Evolutionary conservation across 164 flowering plant species (phyloP).

Genomic region (Piper betle): DNA sequence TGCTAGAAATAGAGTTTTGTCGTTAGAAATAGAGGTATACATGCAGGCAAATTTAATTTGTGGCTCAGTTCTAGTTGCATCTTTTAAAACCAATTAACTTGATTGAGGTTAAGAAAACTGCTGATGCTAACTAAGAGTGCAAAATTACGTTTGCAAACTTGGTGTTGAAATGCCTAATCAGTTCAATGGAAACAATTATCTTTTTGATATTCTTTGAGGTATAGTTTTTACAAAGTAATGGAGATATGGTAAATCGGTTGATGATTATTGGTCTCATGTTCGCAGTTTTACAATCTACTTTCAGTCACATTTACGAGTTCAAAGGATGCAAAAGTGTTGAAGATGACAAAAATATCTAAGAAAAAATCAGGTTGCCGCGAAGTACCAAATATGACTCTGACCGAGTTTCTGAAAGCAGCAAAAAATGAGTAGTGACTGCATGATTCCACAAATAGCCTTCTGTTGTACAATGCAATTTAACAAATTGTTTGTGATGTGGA

Average conservation of each 20-base stretch:
- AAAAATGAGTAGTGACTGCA: constrained; percentile 36
- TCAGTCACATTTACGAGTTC: constrained; percentile 41
- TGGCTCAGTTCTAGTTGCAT: background rate
- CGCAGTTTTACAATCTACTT: constrained; percentile 73
- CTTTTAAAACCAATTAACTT: background rate
- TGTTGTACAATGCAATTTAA: background rate
- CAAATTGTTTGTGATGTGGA: background rate
- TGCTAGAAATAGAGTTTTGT: too few relatives aligned
- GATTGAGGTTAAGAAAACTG: background rate
- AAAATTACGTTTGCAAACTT: too few relatives aligned
- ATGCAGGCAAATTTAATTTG: background rate
- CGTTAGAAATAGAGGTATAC: too few relatives aligned
- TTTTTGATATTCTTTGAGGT: too few relatives aligned
- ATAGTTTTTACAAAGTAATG: background rate
- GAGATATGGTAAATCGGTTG: background rate
- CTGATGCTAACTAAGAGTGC: too few relatives aligned
- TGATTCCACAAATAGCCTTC: background rate
- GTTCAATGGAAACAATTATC: background rate
- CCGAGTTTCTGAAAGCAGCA: constrained; percentile 66
- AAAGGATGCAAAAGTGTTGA: constrained; percentile 20
- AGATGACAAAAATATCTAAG: constrained; percentile 57
- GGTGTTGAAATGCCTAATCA: too few relatives aligned
- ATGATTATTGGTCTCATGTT: background rate
- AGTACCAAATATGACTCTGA: constrained; percentile 50
- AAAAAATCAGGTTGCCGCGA: constrained; percentile 34